A percentile compares a stretch with the other conserved stretches of the same genome.
Evolutionary conservation across 1,284 basidiomycete genomes (phyloP).

Genomic region (Macrocybe sp.): DNA sequence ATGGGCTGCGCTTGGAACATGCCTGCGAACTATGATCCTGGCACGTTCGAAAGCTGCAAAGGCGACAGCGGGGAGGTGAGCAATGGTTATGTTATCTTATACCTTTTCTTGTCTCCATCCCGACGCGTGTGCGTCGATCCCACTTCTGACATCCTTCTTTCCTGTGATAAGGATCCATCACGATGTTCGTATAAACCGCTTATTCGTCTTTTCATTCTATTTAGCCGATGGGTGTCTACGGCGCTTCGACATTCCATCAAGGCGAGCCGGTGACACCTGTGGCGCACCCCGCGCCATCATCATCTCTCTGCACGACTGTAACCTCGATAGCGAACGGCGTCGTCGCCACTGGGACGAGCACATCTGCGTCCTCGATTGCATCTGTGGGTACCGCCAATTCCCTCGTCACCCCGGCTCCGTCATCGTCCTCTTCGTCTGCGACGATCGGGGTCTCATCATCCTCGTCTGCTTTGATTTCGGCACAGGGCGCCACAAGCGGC

Average conservation of each 20-base stretch:
- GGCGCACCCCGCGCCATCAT: constrained; percentile 53
- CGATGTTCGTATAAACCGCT: background rate
- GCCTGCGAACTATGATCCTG: constrained; percentile 55
- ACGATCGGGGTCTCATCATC: background rate
- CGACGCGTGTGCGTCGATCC: constrained; percentile 2
- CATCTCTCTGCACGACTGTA: constrained; percentile 44
- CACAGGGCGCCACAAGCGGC: background rate
- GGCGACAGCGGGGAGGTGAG: constrained; percentile 47
- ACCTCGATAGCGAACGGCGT: constrained; percentile 40
- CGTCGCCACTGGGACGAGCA: constrained; percentile 23
- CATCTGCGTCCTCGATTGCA: constrained; percentile 8
- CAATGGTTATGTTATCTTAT: background rate
- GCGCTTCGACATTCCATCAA: constrained; percentile 61
- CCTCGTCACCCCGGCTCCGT: constrained; percentile 1
- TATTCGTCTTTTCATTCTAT: constrained; percentile 3
- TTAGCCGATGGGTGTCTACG: constrained; percentile 70
- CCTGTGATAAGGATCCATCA: background rate
- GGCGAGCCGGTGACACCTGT: constrained; percentile 54
- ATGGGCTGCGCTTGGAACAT: constrained; percentile 69
- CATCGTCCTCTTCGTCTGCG: background rate
- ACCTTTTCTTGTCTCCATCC: background rate
- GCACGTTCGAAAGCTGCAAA: constrained; percentile 55
- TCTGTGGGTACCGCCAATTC: constrained; percentile 7
- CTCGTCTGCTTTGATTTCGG: background rate
- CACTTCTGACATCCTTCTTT: background rate